Percentiles rank a stretch among this genome's conserved stretches.
These are phyloP conservation scores for Penicillium verhagenii DNA, from an alignment of 495 filamentous ascomycete species.

Conservation along the genomic window DNA sequence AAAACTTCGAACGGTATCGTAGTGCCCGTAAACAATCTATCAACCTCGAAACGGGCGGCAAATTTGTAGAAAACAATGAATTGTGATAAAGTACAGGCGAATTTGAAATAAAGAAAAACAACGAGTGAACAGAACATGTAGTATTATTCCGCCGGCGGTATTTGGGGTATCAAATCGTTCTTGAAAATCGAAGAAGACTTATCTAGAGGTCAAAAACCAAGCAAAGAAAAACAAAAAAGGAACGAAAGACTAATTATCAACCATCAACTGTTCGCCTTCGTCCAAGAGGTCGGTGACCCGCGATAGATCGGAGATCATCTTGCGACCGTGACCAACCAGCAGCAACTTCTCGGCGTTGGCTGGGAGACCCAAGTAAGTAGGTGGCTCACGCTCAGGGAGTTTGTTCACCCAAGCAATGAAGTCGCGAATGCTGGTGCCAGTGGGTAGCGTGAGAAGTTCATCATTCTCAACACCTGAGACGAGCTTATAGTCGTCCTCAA, in stretches of 20 bases:
- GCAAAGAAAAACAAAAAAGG: constrained; percentile 8
- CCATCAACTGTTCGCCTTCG: constrained; percentile 90
- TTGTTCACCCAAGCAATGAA: constrained; percentile 91
- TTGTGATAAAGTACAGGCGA: constrained; percentile 14
- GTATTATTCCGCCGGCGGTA: constrained; percentile 23
- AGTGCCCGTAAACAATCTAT: too few species aligned
- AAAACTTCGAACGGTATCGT: too few species aligned
- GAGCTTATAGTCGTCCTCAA: constrained; percentile 86
- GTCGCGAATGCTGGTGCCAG: constrained; percentile 75
- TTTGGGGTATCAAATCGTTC: constrained; percentile 14
- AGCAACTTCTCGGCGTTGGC: constrained; percentile 96
- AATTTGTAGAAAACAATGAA: constrained; percentile 18
- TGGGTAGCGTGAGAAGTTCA: constrained; percentile 69
- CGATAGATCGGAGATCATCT: constrained; percentile 80
- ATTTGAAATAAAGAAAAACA: constrained; percentile 9
- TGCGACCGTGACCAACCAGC: constrained; percentile 82
- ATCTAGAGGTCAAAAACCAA: constrained; percentile 9
- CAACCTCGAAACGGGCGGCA: neutral
- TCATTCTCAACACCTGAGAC: constrained; percentile 64
- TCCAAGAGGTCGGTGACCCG: constrained; percentile 83
- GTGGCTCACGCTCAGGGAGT: constrained; percentile 92
- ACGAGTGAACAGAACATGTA: constrained; percentile 6
- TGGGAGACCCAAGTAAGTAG: constrained; percentile 93
- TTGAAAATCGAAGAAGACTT: neutral
- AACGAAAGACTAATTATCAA: constrained; percentile 49